Conservation (phyloP, 768 basidiomycete species). For the Tricholomella constricta region DNA sequence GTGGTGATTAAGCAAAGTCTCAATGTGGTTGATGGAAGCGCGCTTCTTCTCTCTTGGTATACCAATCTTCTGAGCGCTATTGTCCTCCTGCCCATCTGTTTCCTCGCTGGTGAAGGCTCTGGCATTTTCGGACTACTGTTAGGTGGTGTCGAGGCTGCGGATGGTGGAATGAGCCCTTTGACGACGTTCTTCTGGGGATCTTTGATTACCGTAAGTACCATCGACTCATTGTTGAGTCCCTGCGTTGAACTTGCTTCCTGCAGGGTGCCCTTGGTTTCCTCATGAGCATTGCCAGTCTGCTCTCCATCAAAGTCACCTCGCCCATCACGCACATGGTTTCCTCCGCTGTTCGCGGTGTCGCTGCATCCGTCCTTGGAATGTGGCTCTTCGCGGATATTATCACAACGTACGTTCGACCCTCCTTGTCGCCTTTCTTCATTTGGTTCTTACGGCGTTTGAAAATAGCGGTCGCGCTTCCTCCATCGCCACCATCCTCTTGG, state of each 20-base stretch:
- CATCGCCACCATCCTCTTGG: slow-evolving; percentile 77
- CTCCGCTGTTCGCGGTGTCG: slow-evolving; percentile 92
- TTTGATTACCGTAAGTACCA: slow-evolving; percentile 63
- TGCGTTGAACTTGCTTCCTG: no score
- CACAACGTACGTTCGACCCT: slow-evolving; percentile 56
- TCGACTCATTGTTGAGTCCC: neutral
- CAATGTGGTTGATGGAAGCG: slow-evolving; percentile 77
- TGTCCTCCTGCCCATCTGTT: slow-evolving; percentile 69
- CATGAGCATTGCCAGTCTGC: slow-evolving; percentile 90
- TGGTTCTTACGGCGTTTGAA: neutral
- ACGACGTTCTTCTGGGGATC: slow-evolving; percentile 80
- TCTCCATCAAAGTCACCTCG: slow-evolving; percentile 96
- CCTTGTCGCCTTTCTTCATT: neutral
- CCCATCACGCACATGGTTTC: slow-evolving; percentile 98
- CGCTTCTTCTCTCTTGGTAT: slow-evolving; percentile 89
- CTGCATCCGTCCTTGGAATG: slow-evolving; percentile 82
- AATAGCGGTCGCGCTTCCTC: slow-evolving; percentile 78
- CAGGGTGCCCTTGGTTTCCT: slow-evolving; percentile 89
- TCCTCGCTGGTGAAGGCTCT: slow-evolving; percentile 75
- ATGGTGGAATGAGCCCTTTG: slow-evolving; percentile 48
- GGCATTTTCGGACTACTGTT: slow-evolving; percentile 64
- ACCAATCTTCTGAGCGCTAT: slow-evolving; percentile 81
- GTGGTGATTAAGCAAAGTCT: slow-evolving; percentile 92
- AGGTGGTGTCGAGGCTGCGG: slow-evolving; percentile 38
- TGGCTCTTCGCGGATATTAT: slow-evolving; percentile 83